phyloP scores from a whole-genome alignment of 495 filamentous ascomycete genomes.

The Trichocladium antarcticum region DNA sequence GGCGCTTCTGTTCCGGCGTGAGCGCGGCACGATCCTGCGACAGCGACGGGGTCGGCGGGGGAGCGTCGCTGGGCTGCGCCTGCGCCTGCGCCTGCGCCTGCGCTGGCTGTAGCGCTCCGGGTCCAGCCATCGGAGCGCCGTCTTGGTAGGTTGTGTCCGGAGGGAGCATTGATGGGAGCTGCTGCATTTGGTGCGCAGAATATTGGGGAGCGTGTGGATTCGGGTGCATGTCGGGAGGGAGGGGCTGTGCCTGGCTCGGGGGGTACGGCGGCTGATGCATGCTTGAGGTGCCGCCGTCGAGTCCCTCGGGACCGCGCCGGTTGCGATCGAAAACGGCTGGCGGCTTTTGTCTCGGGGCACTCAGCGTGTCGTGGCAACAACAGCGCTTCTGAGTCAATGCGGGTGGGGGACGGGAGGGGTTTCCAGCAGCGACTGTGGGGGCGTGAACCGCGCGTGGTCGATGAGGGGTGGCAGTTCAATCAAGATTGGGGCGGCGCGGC shows the following conservation, averaged over 20 bases:
- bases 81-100: conserved; percentile 7
- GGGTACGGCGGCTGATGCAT: conserved; percentile 22
- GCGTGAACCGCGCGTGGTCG: neutral
- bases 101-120: conserved; percentile 14
- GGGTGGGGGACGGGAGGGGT: neutral
- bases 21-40: conserved; percentile 17
- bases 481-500: neutral
- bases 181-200: conserved; percentile 16
- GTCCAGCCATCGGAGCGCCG: conserved; percentile 10
- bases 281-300: conserved; percentile 10
- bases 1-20: conserved; percentile 21
- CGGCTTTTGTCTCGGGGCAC: neutral
- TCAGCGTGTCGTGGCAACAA: neutral
- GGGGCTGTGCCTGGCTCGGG: conserved; percentile 11
- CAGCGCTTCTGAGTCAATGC: neutral
- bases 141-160: conserved; percentile 20
- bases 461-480: neutral
- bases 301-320: conserved; percentile 7
- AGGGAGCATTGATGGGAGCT: conserved; percentile 24
- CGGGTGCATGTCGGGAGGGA: conserved; percentile 15
- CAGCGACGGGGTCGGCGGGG: conserved; percentile 2
- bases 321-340: neutral
- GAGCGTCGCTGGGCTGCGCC: conserved; percentile 13
- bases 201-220: conserved; percentile 12
- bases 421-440: neutral